Percentiles rank a stretch among this genome's conserved stretches.
Evolutionary conservation across 495 filamentous ascomycete species (phyloP).

Genomic region (Podospora conica): DNA sequence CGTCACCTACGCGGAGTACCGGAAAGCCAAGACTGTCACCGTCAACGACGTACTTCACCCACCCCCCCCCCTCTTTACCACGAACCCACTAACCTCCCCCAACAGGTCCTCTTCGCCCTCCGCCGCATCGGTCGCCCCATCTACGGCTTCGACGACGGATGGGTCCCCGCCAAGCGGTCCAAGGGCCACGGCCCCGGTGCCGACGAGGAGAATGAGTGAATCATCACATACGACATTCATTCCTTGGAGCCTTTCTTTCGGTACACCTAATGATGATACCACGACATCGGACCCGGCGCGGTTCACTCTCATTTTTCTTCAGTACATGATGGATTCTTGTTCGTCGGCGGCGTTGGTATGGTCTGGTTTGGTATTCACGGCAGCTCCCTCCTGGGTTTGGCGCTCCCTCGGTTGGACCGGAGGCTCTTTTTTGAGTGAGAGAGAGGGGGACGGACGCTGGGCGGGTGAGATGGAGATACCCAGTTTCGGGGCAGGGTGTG

Average conservation of each 20-base stretch:
- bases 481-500: too few relatives aligned
- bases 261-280: neutral
- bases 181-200: neutral
- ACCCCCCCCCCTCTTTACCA: neutral
- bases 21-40: conserved; percentile 53
- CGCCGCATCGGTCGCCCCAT: conserved; percentile 42
- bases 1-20: conserved; percentile 47
- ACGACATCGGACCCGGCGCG: neutral
- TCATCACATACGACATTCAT: too few relatives aligned
- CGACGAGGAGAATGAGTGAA: neutral
- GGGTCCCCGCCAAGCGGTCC: neutral
- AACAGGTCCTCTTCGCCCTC: conserved; percentile 57
- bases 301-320: neutral
- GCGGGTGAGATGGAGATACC: neutral
- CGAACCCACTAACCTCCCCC: neutral
- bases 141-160: conserved; percentile 44
- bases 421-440: too few relatives aligned
- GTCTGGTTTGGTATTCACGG: neutral
- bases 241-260: too few relatives aligned
- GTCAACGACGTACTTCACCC: conserved; percentile 53
- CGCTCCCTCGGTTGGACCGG: neutral
- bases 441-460: neutral
- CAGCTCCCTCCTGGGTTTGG: neutral
- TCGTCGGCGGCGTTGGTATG: neutral
- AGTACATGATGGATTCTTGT: neutral